Conservation (phyloP, 441 rosid species). For the Croton setiger region DNA sequence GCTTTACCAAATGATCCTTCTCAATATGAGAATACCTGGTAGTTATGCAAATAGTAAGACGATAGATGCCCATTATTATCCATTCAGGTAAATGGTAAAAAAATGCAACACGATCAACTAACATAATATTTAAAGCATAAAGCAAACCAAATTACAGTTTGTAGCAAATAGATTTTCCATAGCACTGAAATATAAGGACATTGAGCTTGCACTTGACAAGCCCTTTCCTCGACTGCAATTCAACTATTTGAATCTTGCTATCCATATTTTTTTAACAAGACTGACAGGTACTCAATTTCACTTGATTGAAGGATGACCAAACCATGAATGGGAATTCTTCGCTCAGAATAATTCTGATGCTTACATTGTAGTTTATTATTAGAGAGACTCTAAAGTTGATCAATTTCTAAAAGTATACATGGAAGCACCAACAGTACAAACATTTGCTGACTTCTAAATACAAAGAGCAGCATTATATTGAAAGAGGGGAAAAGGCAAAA, state of each 20-base stretch:
- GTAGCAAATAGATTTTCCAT: slow-evolving; percentile 3
- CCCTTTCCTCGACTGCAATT: neutral
- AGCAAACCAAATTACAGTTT: neutral
- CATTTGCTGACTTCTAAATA: neutral
- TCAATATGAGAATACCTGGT: slow-evolving; percentile 87
- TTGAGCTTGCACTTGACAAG: slow-evolving; percentile 11
- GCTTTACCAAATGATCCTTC: slow-evolving; percentile 90
- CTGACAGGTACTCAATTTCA: too few relatives aligned
- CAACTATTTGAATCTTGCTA: slow-evolving; percentile 1
- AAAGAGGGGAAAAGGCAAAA: neutral
- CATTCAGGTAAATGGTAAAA: neutral
- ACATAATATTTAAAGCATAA: neutral
- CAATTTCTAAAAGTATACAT: neutral
- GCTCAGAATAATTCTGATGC: neutral
- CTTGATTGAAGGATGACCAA: neutral
- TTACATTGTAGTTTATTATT: slow-evolving; percentile 1
- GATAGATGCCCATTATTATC: neutral
- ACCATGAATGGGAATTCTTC: neutral
- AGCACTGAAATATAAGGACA: slow-evolving; percentile 13
- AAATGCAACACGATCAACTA: neutral
- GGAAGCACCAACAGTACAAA: neutral
- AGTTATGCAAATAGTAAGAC: slow-evolving; percentile 31
- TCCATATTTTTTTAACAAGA: neutral
- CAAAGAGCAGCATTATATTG: neutral
- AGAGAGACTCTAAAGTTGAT: neutral